A percentile compares a stretch with the other conserved stretches of the same genome.
Evolutionary conservation across 352 stramenopile species (phyloP).

Genomic region (Phytophthora hybrid): DNA sequence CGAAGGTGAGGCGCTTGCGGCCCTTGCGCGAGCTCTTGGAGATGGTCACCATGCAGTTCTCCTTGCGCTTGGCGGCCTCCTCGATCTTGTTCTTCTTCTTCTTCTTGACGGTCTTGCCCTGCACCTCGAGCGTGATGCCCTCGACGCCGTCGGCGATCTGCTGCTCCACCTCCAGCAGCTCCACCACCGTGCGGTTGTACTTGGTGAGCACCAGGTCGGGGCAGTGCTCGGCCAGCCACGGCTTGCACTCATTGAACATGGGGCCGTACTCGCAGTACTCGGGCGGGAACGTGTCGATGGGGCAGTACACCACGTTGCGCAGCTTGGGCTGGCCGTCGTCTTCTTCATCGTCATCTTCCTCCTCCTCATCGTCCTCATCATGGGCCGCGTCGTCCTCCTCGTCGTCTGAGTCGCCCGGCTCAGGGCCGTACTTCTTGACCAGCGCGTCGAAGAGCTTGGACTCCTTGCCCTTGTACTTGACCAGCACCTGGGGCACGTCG

Average conservation of each 20-base stretch:
- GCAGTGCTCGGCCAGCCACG: constrained; percentile 79
- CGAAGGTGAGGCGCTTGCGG: constrained; percentile 83
- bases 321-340: constrained; percentile 58
- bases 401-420: constrained; percentile 78
- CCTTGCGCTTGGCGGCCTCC: constrained; percentile 74
- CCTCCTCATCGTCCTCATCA: constrained; percentile 51
- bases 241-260: constrained; percentile 88
- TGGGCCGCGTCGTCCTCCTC: constrained; percentile 63
- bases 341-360: constrained; percentile 51
- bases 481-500: constrained; percentile 69
- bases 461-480: constrained; percentile 88
- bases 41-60: constrained; percentile 73
- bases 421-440: constrained; percentile 87
- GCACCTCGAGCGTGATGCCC: constrained; percentile 76
- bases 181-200: constrained; percentile 84
- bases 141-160: constrained; percentile 85
- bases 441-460: constrained; percentile 81
- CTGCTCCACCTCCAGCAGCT: constrained; percentile 79
- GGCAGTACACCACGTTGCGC: constrained; percentile 78
- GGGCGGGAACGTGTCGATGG: constrained; percentile 83
- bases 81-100: constrained; percentile 88
- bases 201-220: constrained; percentile 80
- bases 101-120: constrained; percentile 81
- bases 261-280: constrained; percentile 90
- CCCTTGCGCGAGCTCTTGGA: constrained; percentile 82